phyloP scores from a whole-genome alignment of 208 protist species.

The Naegleria lovaniensis region DNA sequence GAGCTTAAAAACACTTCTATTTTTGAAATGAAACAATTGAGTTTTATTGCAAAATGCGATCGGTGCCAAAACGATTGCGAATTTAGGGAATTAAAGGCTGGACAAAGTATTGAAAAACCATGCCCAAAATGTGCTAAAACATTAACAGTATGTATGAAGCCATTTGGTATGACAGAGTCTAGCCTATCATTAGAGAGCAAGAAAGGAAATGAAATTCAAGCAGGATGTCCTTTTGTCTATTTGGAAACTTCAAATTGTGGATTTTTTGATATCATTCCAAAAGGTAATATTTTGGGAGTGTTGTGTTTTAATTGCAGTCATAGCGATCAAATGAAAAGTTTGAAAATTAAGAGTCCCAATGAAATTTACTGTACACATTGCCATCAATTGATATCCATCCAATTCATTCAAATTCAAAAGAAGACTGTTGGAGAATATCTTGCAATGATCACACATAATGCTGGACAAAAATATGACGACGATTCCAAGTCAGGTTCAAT shows the following conservation, averaged over 20 bases:
- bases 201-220: background rate
- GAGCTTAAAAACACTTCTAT: background rate
- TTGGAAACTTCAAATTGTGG: background rate
- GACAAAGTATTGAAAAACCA: background rate
- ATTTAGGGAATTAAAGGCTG: background rate
- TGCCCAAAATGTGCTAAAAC: background rate
- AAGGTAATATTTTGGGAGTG: background rate
- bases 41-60: background rate
- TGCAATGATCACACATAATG: background rate
- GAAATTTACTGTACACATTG: background rate
- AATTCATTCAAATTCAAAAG: background rate
- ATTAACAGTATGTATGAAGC: background rate
- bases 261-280: background rate
- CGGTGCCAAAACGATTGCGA: background rate
- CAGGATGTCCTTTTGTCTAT: background rate
- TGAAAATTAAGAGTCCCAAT: background rate
- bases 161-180: background rate
- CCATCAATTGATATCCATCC: background rate
- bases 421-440: background rate
- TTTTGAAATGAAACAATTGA: constrained; percentile 5
- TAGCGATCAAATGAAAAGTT: background rate
- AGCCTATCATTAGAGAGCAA: background rate
- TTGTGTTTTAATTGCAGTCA: constrained; percentile 17
- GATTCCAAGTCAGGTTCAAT: background rate
- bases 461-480: background rate